phyloP scores from a whole-genome alignment of 169 alveolate species.

The Plasmodium inui region DNA sequence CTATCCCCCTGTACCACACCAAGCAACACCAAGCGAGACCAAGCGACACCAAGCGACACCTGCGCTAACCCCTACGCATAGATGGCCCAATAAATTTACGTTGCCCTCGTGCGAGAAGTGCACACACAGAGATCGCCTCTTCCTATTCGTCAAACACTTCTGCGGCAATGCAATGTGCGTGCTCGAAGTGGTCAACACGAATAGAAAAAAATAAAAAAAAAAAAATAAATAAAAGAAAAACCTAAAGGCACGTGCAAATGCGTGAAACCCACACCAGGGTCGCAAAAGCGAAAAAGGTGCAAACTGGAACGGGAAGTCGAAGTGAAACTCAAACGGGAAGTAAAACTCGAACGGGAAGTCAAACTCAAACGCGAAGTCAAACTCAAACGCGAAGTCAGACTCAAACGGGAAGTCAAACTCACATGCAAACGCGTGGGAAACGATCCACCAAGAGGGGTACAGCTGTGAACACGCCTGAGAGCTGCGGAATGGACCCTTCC shows the following conservation, averaged over 20 bases:
- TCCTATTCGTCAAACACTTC: neutral
- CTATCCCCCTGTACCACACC: neutral
- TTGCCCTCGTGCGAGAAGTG: neutral
- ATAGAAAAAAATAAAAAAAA: conserved; percentile 14
- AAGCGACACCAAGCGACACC: neutral
- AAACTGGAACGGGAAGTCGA: too few species aligned
- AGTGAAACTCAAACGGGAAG: too few species aligned
- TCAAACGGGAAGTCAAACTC: neutral
- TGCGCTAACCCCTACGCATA: neutral
- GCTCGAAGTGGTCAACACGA: neutral
- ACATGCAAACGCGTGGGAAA: neutral
- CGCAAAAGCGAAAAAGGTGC: too few species aligned
- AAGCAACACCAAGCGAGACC: too few species aligned
- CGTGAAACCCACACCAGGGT: too few species aligned
- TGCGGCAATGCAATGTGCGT: neutral
- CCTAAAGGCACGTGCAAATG: neutral
- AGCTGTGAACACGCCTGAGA: neutral
- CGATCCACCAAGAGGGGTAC: too few species aligned
- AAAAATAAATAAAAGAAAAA: conserved; percentile 10
- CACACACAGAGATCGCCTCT: neutral
- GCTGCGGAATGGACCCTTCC: neutral
- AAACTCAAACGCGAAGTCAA: neutral
- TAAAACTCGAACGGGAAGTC: too few species aligned
- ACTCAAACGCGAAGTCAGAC: too few species aligned
- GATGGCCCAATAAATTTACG: neutral